phyloP scores from a whole-genome alignment of 805 yeast genomes.

The Blastobotrys parvus region DNA sequence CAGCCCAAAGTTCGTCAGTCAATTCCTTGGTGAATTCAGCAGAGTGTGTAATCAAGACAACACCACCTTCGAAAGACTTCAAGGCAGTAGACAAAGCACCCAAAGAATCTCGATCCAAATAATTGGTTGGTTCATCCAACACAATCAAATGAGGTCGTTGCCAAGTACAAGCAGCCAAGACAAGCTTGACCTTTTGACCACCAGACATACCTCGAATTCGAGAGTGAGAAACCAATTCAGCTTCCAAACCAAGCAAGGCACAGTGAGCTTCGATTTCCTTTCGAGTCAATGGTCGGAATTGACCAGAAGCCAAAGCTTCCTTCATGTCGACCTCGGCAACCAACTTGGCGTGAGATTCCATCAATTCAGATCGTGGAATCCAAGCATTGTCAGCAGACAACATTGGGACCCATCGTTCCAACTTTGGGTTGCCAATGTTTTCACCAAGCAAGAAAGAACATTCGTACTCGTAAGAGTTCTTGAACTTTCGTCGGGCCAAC shows the following conservation, averaged over 20 bases:
- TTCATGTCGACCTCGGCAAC: slow-evolving; percentile 99
- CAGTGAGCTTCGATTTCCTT: slow-evolving; percentile 99
- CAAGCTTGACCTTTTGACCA: slow-evolving; percentile 99
- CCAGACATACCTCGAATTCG: slow-evolving; percentile 99
- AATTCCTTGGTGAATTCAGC: slow-evolving; percentile 99
- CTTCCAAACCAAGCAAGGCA: slow-evolving; percentile 95
- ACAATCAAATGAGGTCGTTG: slow-evolving; percentile 99
- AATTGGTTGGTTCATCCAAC: slow-evolving; percentile 99
- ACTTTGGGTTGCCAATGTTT: slow-evolving; percentile 90
- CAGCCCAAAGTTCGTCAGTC: slow-evolving; percentile 99
- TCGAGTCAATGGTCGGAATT: slow-evolving; percentile 99
- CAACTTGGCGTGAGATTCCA: slow-evolving; percentile 96
- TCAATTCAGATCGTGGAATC: slow-evolving; percentile 98
- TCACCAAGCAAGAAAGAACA: slow-evolving; percentile 97
- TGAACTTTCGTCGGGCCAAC: slow-evolving; percentile 97
- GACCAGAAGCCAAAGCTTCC: slow-evolving; percentile 99
- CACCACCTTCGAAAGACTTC: slow-evolving; percentile 99
- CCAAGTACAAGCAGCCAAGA: slow-evolving; percentile 99
- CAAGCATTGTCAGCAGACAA: slow-evolving; percentile 99
- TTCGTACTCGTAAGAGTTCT: slow-evolving; percentile 99
- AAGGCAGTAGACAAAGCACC: slow-evolving; percentile 99
- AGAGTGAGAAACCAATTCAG: slow-evolving; percentile 99
- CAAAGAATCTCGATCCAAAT: slow-evolving; percentile 97
- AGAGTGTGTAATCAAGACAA: slow-evolving; percentile 98
- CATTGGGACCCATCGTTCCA: slow-evolving; percentile 99